Evolutionary conservation across 2,329 filamentous ascomycete species (phyloP).

Genomic region (Furcasterigmium sp.): DNA sequence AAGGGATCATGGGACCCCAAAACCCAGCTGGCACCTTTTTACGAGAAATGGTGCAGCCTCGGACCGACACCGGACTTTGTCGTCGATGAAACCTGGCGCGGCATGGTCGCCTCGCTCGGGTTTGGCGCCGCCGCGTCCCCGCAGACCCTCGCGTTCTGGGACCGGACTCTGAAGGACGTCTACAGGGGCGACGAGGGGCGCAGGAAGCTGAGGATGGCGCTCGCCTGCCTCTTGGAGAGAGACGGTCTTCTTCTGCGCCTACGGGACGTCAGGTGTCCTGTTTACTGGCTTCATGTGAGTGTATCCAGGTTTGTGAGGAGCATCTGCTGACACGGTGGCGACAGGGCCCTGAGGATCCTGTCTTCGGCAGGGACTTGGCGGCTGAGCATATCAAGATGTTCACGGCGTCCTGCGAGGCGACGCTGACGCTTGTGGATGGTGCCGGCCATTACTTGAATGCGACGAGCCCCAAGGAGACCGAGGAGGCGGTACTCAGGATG

Average conservation of each 20-base stretch:
- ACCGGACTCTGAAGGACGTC: slow-evolving; percentile 34
- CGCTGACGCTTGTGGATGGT: slow-evolving; percentile 34
- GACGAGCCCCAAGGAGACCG: slow-evolving; percentile 39
- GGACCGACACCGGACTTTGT: slow-evolving; percentile 39
- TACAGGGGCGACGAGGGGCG: slow-evolving; percentile 45
- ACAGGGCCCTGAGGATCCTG: slow-evolving; percentile 39
- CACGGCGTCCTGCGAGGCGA: slow-evolving; percentile 36
- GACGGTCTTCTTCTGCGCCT: slow-evolving; percentile 42
- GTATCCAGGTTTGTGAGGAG: too few species aligned
- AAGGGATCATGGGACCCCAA: slow-evolving; percentile 46
- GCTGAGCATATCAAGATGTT: slow-evolving; percentile 47
- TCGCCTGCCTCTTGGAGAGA: slow-evolving; percentile 36
- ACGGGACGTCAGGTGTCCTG: slow-evolving; percentile 41
- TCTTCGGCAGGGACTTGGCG: slow-evolving; percentile 33
- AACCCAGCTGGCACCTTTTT: slow-evolving; percentile 33
- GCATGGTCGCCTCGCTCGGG: slow-evolving; percentile 37
- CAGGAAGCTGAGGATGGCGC: slow-evolving; percentile 40
- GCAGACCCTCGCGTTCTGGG: slow-evolving; percentile 38
- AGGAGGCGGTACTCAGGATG: slow-evolving; percentile 38
- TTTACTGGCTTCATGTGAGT: slow-evolving; percentile 47
- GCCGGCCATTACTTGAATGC: slow-evolving; percentile 45
- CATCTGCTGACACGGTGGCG: too few species aligned
- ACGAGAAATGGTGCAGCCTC: slow-evolving; percentile 32
- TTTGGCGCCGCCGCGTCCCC: slow-evolving; percentile 34
- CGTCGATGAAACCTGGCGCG: slow-evolving; percentile 39